A percentile compares a stretch with the other conserved stretches of the same genome.
Conservation (phyloP, 2,329 filamentous ascomycete species). For the Phialophora verrucosa region DNA sequence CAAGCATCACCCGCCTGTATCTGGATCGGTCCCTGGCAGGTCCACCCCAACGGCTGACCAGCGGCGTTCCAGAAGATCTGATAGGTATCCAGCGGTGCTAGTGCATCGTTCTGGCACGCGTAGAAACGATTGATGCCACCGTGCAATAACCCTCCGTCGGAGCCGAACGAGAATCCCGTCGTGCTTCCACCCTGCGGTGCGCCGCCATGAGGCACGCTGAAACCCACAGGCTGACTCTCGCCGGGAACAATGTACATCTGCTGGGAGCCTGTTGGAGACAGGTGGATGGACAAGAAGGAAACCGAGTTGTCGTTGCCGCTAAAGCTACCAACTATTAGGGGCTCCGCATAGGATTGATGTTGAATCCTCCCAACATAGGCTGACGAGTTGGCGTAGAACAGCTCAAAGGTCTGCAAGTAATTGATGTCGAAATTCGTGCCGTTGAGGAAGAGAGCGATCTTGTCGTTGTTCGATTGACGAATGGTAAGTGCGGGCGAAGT, state of each 20-base stretch:
- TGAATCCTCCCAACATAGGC: constrained; percentile 29
- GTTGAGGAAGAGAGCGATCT: constrained; percentile 11
- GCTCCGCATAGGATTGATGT: constrained; percentile 26
- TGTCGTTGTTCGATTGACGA: constrained; percentile 5
- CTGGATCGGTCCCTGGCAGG: constrained; percentile 22
- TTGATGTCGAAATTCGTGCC: constrained; percentile 24
- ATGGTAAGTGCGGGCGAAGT: background rate
- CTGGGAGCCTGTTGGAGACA: constrained; percentile 22
- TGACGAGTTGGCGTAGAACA: constrained; percentile 29
- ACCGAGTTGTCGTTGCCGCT: constrained; percentile 17
- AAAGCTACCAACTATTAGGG: constrained; percentile 14
- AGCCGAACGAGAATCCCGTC: constrained; percentile 20
- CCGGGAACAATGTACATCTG: constrained; percentile 19
- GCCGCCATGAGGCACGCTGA: constrained; percentile 23
- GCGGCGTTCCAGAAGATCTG: constrained; percentile 27
- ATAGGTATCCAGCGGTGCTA: constrained; percentile 16
- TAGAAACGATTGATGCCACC: constrained; percentile 23
- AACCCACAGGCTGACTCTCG: constrained; percentile 21
- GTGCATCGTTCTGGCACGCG: constrained; percentile 22
- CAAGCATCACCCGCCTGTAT: constrained; percentile 16
- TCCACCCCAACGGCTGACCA: constrained; percentile 5
- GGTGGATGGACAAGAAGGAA: constrained; percentile 24
- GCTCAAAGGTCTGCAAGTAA: constrained; percentile 21
- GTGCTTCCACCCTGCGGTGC: constrained; percentile 18
- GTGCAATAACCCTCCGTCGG: constrained; percentile 11